Evolutionary conservation across 257 asterid genomes (phyloP), one percentile per base, ranked within the genome.

Genomic region (Ilex asprella): DNA sequence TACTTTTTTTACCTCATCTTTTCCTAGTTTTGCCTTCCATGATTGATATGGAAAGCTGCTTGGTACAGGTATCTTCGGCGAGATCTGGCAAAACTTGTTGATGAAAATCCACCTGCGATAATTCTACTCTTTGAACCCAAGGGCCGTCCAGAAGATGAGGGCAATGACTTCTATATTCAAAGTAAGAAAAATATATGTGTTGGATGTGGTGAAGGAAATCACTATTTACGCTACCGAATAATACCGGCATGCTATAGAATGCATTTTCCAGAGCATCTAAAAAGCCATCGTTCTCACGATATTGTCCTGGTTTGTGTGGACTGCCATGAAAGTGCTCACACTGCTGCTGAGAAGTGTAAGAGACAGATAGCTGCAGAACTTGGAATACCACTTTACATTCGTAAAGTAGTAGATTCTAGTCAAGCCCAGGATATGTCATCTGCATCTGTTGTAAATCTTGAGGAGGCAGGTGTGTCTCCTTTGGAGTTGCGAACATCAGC

Each of bases 101-200:
- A 85, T 51, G 81, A 83, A 39, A 85, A 89, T 67, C 97, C 96
- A 73, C 83, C 80, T 60, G 89, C 97, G 58, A 85, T 92, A 71
- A 78, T 76, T 80, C 97, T 92, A 56, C 91, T 87, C 63, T 92
- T 92, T 66, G 99, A 92, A 79, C 99, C 99, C 65, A 92, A 89
- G 78, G 99, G 99, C 32, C 96, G 96, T 16, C 99, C 97, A 41
- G 97, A 92, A 78, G 99, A 89, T 65, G 99, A 89, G 79, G 99
- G 81, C 64, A 92, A 89, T 55, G 95, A 82, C 76, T 92, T 92
- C 69, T 92, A 92, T 75, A 82, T 92, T 65, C 99, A 89, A 73
- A 92, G 94, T 75, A 92, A 91, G 89, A 86, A 84, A 81, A 92
- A 89, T 60, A 92, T 92, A 27, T 92, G 99, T 72, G 99, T 92